phyloP scores from a whole-genome alignment of 805 yeast species.

The Zygosaccharomyces bailii region DNA sequence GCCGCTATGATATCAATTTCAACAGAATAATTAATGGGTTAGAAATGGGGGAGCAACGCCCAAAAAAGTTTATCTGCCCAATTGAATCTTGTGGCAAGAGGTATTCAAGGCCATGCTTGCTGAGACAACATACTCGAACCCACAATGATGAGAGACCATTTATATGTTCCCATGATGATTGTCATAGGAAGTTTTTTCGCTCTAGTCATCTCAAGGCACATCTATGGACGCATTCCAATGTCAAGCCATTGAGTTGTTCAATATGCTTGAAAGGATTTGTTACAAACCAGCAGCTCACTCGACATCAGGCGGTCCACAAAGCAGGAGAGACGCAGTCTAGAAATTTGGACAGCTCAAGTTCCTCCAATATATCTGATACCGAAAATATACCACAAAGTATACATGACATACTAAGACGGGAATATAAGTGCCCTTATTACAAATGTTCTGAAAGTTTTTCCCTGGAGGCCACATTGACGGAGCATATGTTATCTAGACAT shows the following conservation, averaged over 20 bases:
- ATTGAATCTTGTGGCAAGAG: conserved; percentile 7
- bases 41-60: conserved; percentile 7
- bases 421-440: conserved; percentile 6
- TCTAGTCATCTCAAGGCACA: conserved; percentile 11
- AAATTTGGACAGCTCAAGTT: neutral
- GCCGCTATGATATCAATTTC: no score
- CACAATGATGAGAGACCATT: conserved; percentile 12
- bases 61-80: conserved; percentile 10
- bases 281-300: conserved; percentile 12
- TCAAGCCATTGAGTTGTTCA: conserved; percentile 9
- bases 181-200: conserved; percentile 9
- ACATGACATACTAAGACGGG: neutral
- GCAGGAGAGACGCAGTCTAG: neutral
- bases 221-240: conserved; percentile 9
- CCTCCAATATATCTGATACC: no score
- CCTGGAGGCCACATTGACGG: conserved; percentile 1
- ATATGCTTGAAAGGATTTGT: conserved; percentile 12
- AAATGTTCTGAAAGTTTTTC: conserved; percentile 4
- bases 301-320: conserved; percentile 8
- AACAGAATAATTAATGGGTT: no score
- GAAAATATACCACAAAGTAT: no score
- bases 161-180: conserved; percentile 8
- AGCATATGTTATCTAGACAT: conserved; percentile 10
- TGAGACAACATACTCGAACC: conserved; percentile 9
- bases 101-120: conserved; percentile 13